Evolutionary conservation across 1,284 basidiomycete genomes (phyloP).

Genomic region (Leccinum colubrinum): DNA sequence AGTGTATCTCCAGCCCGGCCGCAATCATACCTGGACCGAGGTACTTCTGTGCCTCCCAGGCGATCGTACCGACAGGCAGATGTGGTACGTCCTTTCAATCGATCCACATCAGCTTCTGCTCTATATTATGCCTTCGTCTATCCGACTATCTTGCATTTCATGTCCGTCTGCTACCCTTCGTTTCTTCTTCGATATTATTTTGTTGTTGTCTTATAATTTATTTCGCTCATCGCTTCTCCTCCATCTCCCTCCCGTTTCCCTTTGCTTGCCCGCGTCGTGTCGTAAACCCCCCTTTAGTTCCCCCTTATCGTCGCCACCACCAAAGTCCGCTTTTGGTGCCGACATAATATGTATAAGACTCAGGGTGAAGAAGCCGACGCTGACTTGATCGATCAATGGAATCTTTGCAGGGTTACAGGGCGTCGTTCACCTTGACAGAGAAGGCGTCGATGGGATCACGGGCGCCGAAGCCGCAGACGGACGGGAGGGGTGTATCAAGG

Average conservation of each 20-base stretch:
- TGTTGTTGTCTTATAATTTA: neutral
- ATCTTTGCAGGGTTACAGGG: slow-evolving; percentile 50
- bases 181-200: neutral
- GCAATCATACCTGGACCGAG: slow-evolving; percentile 59
- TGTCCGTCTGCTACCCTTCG: slow-evolving; percentile 11
- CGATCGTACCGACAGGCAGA: slow-evolving; percentile 60
- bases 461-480: slow-evolving; percentile 63
- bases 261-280: slow-evolving; percentile 3
- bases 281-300: slow-evolving; percentile 2
- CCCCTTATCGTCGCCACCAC: slow-evolving; percentile 14
- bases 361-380: neutral
- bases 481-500: slow-evolving; percentile 51
- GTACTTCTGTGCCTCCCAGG: slow-evolving; percentile 61
- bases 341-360: neutral
- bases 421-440: slow-evolving; percentile 41
- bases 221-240: neutral
- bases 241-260: neutral
- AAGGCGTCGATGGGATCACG: slow-evolving; percentile 54
- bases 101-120: neutral
- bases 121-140: neutral
- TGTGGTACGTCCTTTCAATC: slow-evolving; percentile 45
- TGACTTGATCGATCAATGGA: slow-evolving; percentile 1
- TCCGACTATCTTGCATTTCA: slow-evolving; percentile 7
- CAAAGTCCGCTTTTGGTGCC: slow-evolving; percentile 14
- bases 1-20: slow-evolving; percentile 44